Evolutionary conservation across 2,329 filamentous ascomycete genomes (phyloP).

Genomic region (Harringtonia aguacate): DNA sequence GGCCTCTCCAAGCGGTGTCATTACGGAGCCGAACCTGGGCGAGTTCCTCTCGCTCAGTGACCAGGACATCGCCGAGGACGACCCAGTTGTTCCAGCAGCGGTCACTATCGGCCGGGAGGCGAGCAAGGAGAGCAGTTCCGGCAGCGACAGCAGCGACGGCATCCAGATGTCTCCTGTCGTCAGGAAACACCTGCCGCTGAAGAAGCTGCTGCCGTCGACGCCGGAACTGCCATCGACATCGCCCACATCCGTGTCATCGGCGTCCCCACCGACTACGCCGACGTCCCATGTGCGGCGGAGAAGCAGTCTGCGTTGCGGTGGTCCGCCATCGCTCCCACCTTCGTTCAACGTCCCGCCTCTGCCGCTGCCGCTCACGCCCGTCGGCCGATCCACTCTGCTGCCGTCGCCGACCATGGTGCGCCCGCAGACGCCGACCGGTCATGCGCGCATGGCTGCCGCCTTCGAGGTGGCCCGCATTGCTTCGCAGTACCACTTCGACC

Average conservation of each 20-base stretch:
- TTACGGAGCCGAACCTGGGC: constrained; percentile 39
- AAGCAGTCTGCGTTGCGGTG: constrained; percentile 2
- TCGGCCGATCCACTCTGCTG: background rate
- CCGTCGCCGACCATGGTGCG: constrained; percentile 1
- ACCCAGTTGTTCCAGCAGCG: background rate
- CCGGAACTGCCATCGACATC: background rate
- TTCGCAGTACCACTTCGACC: constrained; percentile 43
- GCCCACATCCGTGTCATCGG: background rate
- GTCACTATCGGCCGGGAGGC: too few species aligned
- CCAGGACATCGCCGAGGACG: constrained; percentile 44
- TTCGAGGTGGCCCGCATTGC: constrained; percentile 46
- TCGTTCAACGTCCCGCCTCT: constrained; percentile 14
- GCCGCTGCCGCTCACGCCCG: constrained; percentile 13
- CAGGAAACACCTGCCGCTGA: background rate
- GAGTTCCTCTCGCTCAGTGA: constrained; percentile 45
- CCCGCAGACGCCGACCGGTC: constrained; percentile 24
- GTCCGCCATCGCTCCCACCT: constrained; percentile 17
- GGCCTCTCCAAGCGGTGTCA: constrained; percentile 21
- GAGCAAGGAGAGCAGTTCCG: too few species aligned
- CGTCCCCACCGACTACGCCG: background rate
- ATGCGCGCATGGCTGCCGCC: constrained; percentile 37
- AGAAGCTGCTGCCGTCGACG: background rate
- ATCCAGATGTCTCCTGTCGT: background rate
- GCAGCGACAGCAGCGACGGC: background rate
- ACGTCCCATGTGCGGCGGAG: background rate